Evolutionary conservation across 2,329 filamentous ascomycete species (phyloP), one percentile per base, ranked within the genome.

Genomic region (Ascochyta lentis): DNA sequence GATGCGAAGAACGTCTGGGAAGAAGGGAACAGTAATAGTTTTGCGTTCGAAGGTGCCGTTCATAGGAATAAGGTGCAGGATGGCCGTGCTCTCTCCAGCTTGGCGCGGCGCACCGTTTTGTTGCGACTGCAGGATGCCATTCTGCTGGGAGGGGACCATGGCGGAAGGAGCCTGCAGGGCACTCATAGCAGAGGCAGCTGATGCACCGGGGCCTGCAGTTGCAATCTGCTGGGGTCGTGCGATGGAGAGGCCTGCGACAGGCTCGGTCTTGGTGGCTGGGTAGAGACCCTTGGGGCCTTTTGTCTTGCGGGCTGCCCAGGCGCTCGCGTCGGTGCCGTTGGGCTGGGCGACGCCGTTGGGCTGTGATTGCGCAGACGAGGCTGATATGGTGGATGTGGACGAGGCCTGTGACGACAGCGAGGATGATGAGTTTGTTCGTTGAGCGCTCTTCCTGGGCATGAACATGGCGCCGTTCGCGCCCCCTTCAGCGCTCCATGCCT

Each of bases 21-120:
- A 90, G 73, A 90, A 96, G 0, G 95, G 95, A 2, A 99, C 91
- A 31, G 86, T 91, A 66, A 99, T 98, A 39, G 93, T 95, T 79
- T 99, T 99, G 69, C 92, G 89, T 76, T 98, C 95, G 73, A 99
- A 99, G 1, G 94, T 98, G 55, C 92, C 91, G 71, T 99, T 99
- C 69, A 98, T 86, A 0, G 95, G 96, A 6, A 94, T 79, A 5
- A 99, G 85, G 59, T 92, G 92, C 38, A 97, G 84, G 22, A 97
- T 88, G 0, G 92, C 91, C 48, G 90, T 86, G 6, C 86, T 85
- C 53, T 89, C 86, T 31, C 81, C 74, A 26, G 66, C 68, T 60
- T 80, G 78, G 35, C 82, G 76, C 60, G 63, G 75, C 54, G 77
- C 75, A 47, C 86, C 86, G 80, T 89, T 89, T 56, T 77, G 83